Evolutionary conservation across 805 yeast species (phyloP).

Genomic region (Sugiyamaella marilandica): DNA sequence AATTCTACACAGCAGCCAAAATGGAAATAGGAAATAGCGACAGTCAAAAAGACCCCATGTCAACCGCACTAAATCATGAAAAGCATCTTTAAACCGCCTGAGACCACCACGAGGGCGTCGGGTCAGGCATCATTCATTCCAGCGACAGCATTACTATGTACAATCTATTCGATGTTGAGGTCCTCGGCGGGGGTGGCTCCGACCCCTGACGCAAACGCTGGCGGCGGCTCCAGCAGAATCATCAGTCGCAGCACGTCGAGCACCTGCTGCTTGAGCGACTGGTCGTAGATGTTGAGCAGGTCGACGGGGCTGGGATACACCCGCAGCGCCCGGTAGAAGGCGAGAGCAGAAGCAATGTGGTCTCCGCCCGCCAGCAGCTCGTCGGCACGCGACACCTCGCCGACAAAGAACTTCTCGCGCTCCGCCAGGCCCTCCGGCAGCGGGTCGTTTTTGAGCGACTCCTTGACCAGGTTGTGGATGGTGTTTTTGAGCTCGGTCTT

Average conservation of each 20-base stretch:
- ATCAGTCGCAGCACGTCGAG: constrained; percentile 80
- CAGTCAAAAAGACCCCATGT: too few relatives aligned
- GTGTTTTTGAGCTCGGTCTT: constrained; percentile 51
- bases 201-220: constrained; percentile 61
- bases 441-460: constrained; percentile 66
- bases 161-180: constrained; percentile 2
- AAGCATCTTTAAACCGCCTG: too few relatives aligned
- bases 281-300: constrained; percentile 82
- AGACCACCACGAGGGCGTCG: too few relatives aligned
- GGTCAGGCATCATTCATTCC: too few relatives aligned
- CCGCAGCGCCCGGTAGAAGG: constrained; percentile 87
- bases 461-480: constrained; percentile 56
- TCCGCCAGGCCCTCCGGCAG: constrained; percentile 63
- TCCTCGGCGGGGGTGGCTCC: constrained; percentile 32
- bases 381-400: constrained; percentile 82
- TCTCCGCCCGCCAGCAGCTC: constrained; percentile 65
- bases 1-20: too few relatives aligned
- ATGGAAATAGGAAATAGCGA: too few relatives aligned
- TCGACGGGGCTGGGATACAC: constrained; percentile 95
- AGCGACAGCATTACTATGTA: constrained; percentile 9
- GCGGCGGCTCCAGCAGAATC: constrained; percentile 88
- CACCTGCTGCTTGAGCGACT: constrained; percentile 74
- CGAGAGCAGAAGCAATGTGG: constrained; percentile 70
- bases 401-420: constrained; percentile 75
- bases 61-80: too few relatives aligned